phyloP scores from a whole-genome alignment of 148 eudicot species.

The Silene latifolia region DNA sequence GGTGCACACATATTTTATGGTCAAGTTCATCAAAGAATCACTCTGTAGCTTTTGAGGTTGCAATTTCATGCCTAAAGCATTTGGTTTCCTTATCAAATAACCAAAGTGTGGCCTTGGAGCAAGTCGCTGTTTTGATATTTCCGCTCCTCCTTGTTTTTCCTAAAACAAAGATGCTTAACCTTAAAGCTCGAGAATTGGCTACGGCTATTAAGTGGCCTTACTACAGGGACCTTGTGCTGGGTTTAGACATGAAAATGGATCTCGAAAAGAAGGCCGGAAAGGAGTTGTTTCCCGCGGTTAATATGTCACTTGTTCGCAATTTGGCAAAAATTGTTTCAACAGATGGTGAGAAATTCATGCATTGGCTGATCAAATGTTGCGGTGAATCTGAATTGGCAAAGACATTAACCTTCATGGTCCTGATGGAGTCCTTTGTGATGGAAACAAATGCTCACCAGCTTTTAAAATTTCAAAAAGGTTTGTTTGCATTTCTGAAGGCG shows the following conservation, averaged over 20 bases:
- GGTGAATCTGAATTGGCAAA: conserved; percentile 53
- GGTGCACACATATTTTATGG: conserved; percentile 48
- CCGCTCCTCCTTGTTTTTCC: conserved; percentile 63
- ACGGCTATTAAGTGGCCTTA: conserved; percentile 66
- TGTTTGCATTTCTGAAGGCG: conserved; percentile 44
- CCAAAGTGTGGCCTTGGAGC: conserved; percentile 38
- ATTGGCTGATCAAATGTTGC: conserved; percentile 73
- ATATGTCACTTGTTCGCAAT: conserved; percentile 43
- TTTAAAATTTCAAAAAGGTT: conserved; percentile 36
- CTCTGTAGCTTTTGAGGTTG: conserved; percentile 44
- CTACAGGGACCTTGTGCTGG: conserved; percentile 43
- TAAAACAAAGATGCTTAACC: conserved; percentile 57
- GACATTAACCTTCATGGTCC: conserved; percentile 53
- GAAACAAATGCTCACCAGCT: conserved; percentile 31
- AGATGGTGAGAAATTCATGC: conserved; percentile 38
- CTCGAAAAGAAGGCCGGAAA: conserved; percentile 40
- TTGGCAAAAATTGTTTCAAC: conserved; percentile 45
- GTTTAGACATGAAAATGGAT: conserved; percentile 34
- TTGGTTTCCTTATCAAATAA: conserved; percentile 34
- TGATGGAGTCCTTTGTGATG: conserved; percentile 47
- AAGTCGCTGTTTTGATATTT: conserved; percentile 49
- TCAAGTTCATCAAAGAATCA: conserved; percentile 44
- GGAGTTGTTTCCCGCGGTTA: conserved; percentile 35
- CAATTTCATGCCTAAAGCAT: conserved; percentile 54
- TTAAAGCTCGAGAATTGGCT: conserved; percentile 57